phyloP scores from a whole-genome alignment of 345 rosid genomes.

The Schrenkiella parvula region DNA sequence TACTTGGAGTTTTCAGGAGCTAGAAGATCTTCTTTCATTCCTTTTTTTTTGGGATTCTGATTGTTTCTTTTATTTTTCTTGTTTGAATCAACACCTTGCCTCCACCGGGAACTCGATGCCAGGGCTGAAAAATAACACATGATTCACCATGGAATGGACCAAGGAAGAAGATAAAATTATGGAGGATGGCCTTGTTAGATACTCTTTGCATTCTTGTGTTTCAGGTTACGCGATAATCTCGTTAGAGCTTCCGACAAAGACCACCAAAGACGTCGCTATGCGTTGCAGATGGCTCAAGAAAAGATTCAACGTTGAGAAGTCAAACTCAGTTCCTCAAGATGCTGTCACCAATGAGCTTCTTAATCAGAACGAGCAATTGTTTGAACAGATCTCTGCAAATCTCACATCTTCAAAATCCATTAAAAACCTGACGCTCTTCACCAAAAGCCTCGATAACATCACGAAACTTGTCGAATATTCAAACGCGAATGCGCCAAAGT shows the following conservation, averaged over 20 bases:
- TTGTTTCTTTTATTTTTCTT: not conserved
- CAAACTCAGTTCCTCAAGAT: not conserved
- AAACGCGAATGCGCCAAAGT: slow-evolving; percentile 42
- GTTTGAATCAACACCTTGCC: not conserved
- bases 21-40: too few relatives aligned
- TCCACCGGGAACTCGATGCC: not conserved
- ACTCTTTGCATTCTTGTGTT: slow-evolving; percentile 32
- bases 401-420: slow-evolving; percentile 8
- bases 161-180: not conserved
- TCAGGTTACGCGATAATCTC: slow-evolving; percentile 62
- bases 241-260: slow-evolving; percentile 42
- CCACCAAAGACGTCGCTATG: slow-evolving; percentile 66
- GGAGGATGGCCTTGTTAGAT: not conserved
- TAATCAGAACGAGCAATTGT: slow-evolving; percentile 45
- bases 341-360: slow-evolving; percentile 45
- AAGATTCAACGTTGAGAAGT: slow-evolving; percentile 44
- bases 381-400: slow-evolving; percentile 54
- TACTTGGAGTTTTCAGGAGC: too few relatives aligned
- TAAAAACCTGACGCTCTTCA: slow-evolving; percentile 42
- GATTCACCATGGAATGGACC: not conserved
- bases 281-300: slow-evolving; percentile 72
- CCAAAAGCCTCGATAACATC: slow-evolving; percentile 38
- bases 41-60: too few relatives aligned
- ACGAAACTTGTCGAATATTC: slow-evolving; percentile 40
- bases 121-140: not conserved